Evolutionary conservation across 176 grass and related monocot genomes (phyloP).

Genomic region (Elaeis guineensis): DNA sequence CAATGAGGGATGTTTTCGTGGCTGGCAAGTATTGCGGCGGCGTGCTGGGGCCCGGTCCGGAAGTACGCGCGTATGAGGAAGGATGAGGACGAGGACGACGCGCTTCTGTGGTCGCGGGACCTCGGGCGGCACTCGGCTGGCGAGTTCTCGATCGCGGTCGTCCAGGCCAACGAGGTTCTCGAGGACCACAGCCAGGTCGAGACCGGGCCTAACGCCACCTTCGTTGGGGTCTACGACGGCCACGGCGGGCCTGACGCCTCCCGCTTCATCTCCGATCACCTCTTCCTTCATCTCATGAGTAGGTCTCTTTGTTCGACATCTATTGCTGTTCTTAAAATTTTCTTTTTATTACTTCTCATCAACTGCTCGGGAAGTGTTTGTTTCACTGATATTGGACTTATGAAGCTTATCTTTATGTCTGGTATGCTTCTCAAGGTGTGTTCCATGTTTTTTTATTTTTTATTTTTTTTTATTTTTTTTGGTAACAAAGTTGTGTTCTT

Average conservation of each 20-base stretch:
- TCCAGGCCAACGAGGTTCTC: constrained; percentile 88
- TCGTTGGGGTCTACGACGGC: constrained; percentile 92
- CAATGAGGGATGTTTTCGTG: constrained; percentile 98
- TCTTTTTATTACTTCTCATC: background rate
- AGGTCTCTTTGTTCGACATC: constrained; percentile 22
- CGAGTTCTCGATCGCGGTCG: constrained; percentile 91
- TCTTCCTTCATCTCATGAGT: constrained; percentile 81
- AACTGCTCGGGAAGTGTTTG: no score
- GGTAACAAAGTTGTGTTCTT: no score
- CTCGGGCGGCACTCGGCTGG: constrained; percentile 60
- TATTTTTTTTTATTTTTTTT: no score
- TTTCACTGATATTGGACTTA: no score
- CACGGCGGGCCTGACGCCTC: constrained; percentile 93
- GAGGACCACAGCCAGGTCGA: constrained; percentile 99
- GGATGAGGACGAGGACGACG: constrained; percentile 71
- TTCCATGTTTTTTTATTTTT: no score
- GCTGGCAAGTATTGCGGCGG: constrained; percentile 66
- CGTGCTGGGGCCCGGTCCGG: constrained; percentile 88
- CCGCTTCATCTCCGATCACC: constrained; percentile 79
- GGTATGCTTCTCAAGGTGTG: no score
- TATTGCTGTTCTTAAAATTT: background rate
- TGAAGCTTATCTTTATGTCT: no score
- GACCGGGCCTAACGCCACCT: constrained; percentile 50
- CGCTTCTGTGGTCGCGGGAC: constrained; percentile 80
- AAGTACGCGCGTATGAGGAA: constrained; percentile 73